Base-by-base conservation (phyloP, 2,329 filamentous ascomycete genomes). In the Raffaelea ambrosiae region DNA sequence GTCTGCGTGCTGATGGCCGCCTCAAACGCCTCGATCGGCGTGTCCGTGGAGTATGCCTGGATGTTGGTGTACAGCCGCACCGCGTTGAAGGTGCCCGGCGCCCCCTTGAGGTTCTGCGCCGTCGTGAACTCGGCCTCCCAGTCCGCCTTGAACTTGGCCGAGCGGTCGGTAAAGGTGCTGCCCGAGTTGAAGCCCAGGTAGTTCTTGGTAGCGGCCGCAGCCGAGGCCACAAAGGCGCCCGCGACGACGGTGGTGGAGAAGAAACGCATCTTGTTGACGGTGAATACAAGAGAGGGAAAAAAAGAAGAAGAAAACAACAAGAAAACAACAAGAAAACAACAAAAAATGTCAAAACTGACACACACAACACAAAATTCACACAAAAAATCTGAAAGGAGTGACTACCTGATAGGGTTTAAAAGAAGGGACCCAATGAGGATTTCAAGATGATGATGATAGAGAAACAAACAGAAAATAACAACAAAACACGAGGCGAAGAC, bases 1-100 rank as follows among this genome's bases (percentile, higher is more conserved):
- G 77, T 80, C 40, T 79, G 69, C 52, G 78, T 80, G 50, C 71
- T 67, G 41, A 83, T 69, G 57, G 82, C 81, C 33, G 82, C 82
- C 67, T 88, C 86, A 67, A 91, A 79, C 39, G 89, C 89, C 70
- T 88, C 71, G 60, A 95, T 72, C 46, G 88, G 89, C 65, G 91
- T 84, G 57, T 78, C 76, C 70, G 86, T 76, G 60, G 83, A 70
- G 65, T 78, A 69, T 59, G 73, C 74, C 63, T 79, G 75, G 61
- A 83, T 78, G 70, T 78, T 81, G 61, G 83, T 86, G 72, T 86
- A 84, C 29, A 84, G 69, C 51, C 84, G 79, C 29, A 80, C 83
- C 48, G 76, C 81, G 56, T 70, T 84, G 70, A 84, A 86, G 43
- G 54, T 61, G 45, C 80, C 78, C 22, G 71, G 66, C 43, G 83